These are phyloP conservation scores for Spergularia bocconei DNA, from an alignment of 148 eudicot species.

Conservation along the genomic window DNA sequence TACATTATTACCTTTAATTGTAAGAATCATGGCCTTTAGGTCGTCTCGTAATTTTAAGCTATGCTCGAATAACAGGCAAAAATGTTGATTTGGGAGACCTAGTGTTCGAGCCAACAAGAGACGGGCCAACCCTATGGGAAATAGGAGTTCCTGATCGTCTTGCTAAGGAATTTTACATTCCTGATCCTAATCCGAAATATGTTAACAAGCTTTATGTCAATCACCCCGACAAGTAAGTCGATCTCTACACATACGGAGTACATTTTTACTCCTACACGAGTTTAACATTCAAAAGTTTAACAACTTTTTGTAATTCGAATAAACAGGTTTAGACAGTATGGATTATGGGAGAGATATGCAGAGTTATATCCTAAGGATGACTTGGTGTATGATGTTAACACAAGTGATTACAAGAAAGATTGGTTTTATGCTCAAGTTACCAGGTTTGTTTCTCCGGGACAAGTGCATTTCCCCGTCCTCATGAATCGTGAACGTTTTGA, in stretches of 20 bases:
- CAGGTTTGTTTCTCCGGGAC: slow-evolving; percentile 19
- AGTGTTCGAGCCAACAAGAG: slow-evolving; percentile 63
- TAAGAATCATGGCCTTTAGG: too few relatives aligned
- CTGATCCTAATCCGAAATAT: slow-evolving; percentile 39
- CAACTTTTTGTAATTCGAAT: background rate
- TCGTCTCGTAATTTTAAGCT: background rate
- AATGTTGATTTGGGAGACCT: slow-evolving; percentile 58
- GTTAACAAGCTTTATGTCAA: slow-evolving; percentile 43
- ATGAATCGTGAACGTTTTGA: too few relatives aligned
- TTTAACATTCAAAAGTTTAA: background rate
- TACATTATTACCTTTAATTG: background rate
- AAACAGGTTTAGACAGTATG: slow-evolving; percentile 42
- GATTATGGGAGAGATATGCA: slow-evolving; percentile 47
- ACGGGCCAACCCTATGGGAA: slow-evolving; percentile 88
- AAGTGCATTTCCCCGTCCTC: too few relatives aligned
- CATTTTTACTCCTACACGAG: too few relatives aligned
- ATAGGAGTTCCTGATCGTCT: slow-evolving; percentile 77
- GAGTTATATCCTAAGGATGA: slow-evolving; percentile 41
- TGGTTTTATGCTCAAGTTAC: slow-evolving; percentile 57
- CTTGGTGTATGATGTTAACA: slow-evolving; percentile 36
- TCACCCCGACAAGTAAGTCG: slow-evolving; percentile 38
- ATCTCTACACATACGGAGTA: too few relatives aligned
- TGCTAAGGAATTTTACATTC: slow-evolving; percentile 57
- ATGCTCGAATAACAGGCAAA: slow-evolving; percentile 39
- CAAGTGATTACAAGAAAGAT: slow-evolving; percentile 38